A percentile compares a stretch with the other conserved stretches of the same genome.
phyloP scores from a whole-genome alignment of 805 yeast species.

The Sugiyamaella marilandica region DNA sequence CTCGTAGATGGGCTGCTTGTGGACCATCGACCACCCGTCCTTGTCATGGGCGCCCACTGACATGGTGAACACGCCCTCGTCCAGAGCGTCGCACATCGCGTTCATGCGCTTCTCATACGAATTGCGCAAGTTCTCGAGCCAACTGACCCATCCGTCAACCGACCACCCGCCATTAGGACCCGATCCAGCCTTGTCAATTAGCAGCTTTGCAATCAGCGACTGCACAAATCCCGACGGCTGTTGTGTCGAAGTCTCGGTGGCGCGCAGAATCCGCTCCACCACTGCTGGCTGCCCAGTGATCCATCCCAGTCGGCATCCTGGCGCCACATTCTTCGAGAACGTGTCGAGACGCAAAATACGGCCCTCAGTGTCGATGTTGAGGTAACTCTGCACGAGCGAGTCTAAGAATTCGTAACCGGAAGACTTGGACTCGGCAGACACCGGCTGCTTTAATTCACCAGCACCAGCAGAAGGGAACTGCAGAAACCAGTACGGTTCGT shows the following conservation, averaged over 20 bases:
- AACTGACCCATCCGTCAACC: constrained; percentile 52
- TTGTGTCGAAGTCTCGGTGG: constrained; percentile 78
- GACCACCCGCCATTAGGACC: constrained; percentile 9
- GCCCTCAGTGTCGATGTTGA: constrained; percentile 80
- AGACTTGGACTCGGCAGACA: neutral
- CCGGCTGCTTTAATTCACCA: constrained; percentile 41
- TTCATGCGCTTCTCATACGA: constrained; percentile 86
- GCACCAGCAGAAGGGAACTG: constrained; percentile 62
- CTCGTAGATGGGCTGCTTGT: constrained; percentile 2
- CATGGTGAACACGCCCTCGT: constrained; percentile 37
- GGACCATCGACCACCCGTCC: constrained; percentile 9
- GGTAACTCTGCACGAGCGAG: constrained; percentile 69
- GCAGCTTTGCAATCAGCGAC: constrained; percentile 60
- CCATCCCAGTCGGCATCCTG: constrained; percentile 92
- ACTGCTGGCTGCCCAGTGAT: constrained; percentile 66
- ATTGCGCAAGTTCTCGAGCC: constrained; percentile 68
- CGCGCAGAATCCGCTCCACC: constrained; percentile 59
- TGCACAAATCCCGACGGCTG: constrained; percentile 81
- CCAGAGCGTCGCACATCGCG: constrained; percentile 69
- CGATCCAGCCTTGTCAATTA: constrained; percentile 36
- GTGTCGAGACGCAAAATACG: constrained; percentile 86
- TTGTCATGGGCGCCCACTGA: constrained; percentile 26
- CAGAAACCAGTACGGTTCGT: constrained; percentile 94
- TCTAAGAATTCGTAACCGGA: constrained; percentile 48
- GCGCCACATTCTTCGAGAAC: constrained; percentile 86